phyloP scores from a whole-genome alignment of 495 filamentous ascomycete genomes.

The Aspergillus leporis region DNA sequence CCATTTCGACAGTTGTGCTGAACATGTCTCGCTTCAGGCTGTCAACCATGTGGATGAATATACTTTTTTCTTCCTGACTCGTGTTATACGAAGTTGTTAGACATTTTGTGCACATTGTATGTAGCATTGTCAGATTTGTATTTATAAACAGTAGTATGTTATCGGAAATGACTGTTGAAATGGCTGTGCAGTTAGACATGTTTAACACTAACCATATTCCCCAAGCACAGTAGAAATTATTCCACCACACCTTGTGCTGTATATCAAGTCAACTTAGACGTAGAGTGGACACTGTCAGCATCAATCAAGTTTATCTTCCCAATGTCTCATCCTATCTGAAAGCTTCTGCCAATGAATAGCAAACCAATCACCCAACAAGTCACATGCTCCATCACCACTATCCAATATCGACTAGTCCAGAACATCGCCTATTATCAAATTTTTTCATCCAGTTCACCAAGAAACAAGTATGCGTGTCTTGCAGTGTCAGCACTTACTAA shows the following conservation, averaged over 20 bases:
- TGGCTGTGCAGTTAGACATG: not conserved
- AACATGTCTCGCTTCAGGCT: not conserved
- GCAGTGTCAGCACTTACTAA: not conserved
- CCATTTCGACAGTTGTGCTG: not conserved
- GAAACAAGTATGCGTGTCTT: not conserved
- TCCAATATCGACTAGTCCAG: not conserved
- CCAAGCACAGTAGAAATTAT: not conserved
- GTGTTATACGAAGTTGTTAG: not conserved
- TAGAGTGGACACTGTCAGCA: not conserved
- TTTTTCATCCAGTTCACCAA: not conserved
- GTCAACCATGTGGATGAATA: constrained; percentile 1
- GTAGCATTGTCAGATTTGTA: too few species aligned
- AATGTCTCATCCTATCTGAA: not conserved
- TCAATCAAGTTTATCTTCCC: not conserved
- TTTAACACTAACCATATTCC: not conserved
- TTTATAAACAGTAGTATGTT: not conserved
- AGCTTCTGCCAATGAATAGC: not conserved
- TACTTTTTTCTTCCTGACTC: not conserved
- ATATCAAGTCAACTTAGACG: not conserved
- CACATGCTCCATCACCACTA: not conserved
- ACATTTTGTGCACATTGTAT: too few species aligned
- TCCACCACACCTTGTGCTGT: not conserved
- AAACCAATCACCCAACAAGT: not conserved
- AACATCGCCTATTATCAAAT: constrained; percentile 1
- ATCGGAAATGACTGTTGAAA: not conserved